phyloP scores from a whole-genome alignment of 2,329 filamentous ascomycete genomes.

The Microsporum audouinii region DNA sequence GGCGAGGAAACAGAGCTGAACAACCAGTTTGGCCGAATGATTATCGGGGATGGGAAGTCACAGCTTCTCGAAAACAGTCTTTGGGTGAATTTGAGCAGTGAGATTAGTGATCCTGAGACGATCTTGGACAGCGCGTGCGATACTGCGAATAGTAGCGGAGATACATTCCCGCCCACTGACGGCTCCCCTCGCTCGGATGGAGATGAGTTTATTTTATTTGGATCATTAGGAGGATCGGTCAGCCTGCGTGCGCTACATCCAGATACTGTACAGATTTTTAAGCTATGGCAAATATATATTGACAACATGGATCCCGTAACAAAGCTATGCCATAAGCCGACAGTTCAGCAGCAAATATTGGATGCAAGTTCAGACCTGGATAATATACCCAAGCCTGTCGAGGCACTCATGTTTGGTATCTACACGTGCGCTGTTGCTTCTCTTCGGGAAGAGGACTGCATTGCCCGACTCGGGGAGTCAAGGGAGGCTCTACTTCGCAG shows the following conservation, averaged over 20 bases:
- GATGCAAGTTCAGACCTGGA: constrained; percentile 35
- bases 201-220: not conserved
- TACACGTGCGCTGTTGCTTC: constrained; percentile 47
- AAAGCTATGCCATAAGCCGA: constrained; percentile 45
- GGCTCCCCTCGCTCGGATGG: not conserved
- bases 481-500: constrained; percentile 35
- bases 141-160: not conserved
- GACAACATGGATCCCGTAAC: constrained; percentile 42
- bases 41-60: not conserved
- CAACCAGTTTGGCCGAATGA: not conserved
- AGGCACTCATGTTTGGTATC: constrained; percentile 46
- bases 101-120: not conserved
- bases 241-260: constrained; percentile 6
- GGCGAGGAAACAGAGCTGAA: not conserved
- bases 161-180: not conserved
- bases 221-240: not conserved
- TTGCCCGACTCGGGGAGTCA: constrained; percentile 20
- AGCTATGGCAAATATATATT: constrained; percentile 18
- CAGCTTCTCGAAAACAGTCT: not conserved
- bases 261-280: constrained; percentile 5
- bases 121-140: not conserved
- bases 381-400: constrained; percentile 42
- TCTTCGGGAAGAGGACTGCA: constrained; percentile 25
- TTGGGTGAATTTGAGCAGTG: not conserved
- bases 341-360: constrained; percentile 37